phyloP scores from a whole-genome alignment of 495 filamentous ascomycete species.

The Penicillium cosmopolitanum region DNA sequence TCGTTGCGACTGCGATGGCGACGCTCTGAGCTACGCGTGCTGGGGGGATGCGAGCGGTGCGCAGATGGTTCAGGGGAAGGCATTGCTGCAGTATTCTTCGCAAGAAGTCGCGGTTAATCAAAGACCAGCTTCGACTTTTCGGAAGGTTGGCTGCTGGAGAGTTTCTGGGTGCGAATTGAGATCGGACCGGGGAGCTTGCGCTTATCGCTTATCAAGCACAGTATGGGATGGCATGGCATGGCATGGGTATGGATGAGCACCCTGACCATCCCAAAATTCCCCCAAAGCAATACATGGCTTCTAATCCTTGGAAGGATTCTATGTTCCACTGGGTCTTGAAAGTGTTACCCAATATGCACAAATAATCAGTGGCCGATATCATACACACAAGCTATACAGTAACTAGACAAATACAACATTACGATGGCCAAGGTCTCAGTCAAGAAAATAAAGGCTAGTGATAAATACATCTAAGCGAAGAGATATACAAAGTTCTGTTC shows the following conservation, averaged over 20 bases:
- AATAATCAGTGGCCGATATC: too few species aligned
- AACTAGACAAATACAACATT: background rate
- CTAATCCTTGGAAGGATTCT: too few species aligned
- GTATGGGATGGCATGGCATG: too few species aligned
- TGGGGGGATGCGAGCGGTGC: constrained; percentile 14
- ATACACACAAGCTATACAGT: too few species aligned
- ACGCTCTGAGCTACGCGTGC: constrained; percentile 16
- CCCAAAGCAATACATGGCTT: too few species aligned
- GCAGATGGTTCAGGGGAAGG: constrained; percentile 25
- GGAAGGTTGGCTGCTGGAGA: background rate
- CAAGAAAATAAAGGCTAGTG: constrained; percentile 12
- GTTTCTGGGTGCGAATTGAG: too few species aligned
- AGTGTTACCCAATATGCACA: too few species aligned
- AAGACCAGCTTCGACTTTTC: constrained; percentile 8
- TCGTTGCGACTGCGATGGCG: constrained; percentile 29
- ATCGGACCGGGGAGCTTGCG: background rate
- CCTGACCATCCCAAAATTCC: too few species aligned
- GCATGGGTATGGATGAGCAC: too few species aligned
- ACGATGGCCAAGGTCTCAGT: background rate
- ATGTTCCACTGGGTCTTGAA: too few species aligned
- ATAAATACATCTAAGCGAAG: constrained; percentile 33
- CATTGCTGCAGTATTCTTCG: constrained; percentile 18
- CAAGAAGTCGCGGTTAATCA: background rate
- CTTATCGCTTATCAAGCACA: background rate
- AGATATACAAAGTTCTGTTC: constrained; percentile 26